Base-by-base conservation (phyloP, 75 land plant species). In the Gnetum montanum region DNA sequence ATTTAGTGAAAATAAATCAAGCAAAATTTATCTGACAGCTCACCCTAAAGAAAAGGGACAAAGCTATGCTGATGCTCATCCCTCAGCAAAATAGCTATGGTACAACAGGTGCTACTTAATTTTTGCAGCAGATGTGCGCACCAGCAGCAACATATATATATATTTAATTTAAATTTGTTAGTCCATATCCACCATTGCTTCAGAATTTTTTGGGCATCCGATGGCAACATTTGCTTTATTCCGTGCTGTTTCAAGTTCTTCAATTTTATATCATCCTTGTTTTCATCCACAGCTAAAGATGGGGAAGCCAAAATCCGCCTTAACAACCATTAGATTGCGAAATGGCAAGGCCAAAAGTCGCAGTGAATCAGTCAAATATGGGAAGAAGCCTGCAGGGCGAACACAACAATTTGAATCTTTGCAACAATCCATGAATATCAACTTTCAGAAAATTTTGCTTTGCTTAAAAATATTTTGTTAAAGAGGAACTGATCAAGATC, bases 371-470 rank as follows among this genome's bases (percentile, higher is more conserved):
- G 64, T 68, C 15, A 71, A 26, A 47, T 59, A 60, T 12, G 80
- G 82, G 59, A 95, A 95, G 64, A 95, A 90, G 33, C 88, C 84
- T 65, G 85, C 75, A 13, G 96, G 99, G 29, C 96, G 78, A 71
- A 79, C 64, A 74, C 99, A 95, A 95, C 36, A 88, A 72, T 46
- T 75, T 34, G 55, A 95, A 95, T 25, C 86, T 57, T 11, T 78
- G 77, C 64, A 83, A 81, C 23, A 90, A 49, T 8, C 80, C 76
- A 28, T 72, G 49, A 49, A 85, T 18, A 65, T 86, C 87, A 48
- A 51, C 59, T 25, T 56, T 57, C 68, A 37, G 58, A 35, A 48
- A 95, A 90, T 33, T 70, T 78, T 15, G 67, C 70, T 45, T 70
- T 81, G 51, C 79, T 65, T 51, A 77, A 49, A 33, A 76, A 26